Evolutionary conservation across 1,139 yeast species (phyloP).

Genomic region (Sugiyamaella xylanicola): DNA sequence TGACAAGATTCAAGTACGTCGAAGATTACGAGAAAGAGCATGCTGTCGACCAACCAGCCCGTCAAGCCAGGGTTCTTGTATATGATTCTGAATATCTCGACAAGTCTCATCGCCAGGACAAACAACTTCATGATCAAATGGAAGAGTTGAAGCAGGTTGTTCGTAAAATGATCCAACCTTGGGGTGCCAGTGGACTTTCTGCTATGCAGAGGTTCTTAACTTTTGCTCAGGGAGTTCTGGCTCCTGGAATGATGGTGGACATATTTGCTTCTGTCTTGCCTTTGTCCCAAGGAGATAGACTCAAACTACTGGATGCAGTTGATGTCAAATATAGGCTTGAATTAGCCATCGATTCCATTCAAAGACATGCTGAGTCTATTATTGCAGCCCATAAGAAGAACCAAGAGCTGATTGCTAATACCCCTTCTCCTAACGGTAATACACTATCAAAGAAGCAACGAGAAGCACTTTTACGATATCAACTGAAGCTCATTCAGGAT

Average conservation of each 20-base stretch:
- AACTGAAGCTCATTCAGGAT: slow-evolving; percentile 33
- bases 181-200: slow-evolving; percentile 24
- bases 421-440: slow-evolving; percentile 21
- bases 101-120: slow-evolving; percentile 13
- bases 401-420: slow-evolving; percentile 28
- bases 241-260: slow-evolving; percentile 43
- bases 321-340: slow-evolving; percentile 36
- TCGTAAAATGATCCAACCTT: slow-evolving; percentile 21
- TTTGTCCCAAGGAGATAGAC: slow-evolving; percentile 37
- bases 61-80: slow-evolving; percentile 16
- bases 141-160: slow-evolving; percentile 31
- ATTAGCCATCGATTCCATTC: slow-evolving; percentile 34
- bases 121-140: slow-evolving; percentile 28
- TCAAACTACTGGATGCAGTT: slow-evolving; percentile 37
- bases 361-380: slow-evolving; percentile 26
- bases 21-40: slow-evolving; percentile 4
- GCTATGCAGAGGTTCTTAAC: slow-evolving; percentile 32
- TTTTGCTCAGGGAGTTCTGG: slow-evolving; percentile 30
- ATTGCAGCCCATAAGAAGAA: slow-evolving; percentile 31
- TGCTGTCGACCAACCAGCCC: slow-evolving; percentile 2
- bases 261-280: slow-evolving; percentile 44
- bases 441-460: slow-evolving; percentile 33
- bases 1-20: slow-evolving; percentile 31
- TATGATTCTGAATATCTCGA: slow-evolving; percentile 17
- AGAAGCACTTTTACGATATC: slow-evolving; percentile 36